Base-by-base conservation (phyloP, 1,284 basidiomycete species). In the Exsudoporus floridanus region DNA sequence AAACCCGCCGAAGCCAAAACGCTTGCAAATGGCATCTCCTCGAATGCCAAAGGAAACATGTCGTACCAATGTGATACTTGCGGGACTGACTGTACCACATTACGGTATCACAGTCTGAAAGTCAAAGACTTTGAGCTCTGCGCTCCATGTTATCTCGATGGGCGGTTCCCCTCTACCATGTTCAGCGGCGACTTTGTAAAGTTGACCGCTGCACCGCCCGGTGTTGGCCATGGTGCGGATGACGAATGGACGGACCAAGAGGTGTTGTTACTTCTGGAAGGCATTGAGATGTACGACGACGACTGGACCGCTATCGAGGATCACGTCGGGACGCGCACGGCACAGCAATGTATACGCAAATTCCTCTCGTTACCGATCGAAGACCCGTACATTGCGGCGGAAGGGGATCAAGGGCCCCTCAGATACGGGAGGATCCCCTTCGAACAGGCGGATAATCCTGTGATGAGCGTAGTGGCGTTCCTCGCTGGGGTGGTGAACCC, bases 401-500 rank as follows among this genome's bases (percentile, higher is more conserved):
- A 90, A 61, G 86, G 80, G 13, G 82, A 87, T 50, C 82, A 92
- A 67, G 94, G 94, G 7, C 82, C 90, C 1, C 73, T 98, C 51
- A 77, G 89, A 59, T 94, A 89, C 58, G 83, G 84, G 1, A 74
- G 88, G 8, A 77, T 96, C 53, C 96, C 96, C 0, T 97, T 98
- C 67, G 90, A 94, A 59, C 90, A 94, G 66, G 86, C 91, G 1
- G 97, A 98, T 66, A 99, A 99, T 69, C 96, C 96, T 0, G 94
- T 99, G 31, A 94, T 99, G 94, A 94, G 91, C 70, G 95, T 99
- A 23, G 94, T 99, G 13, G 92, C 96, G 1, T 98, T 98, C 76
- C 78, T 99, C 42, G 94, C 96, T 14, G 90, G 90, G 16, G 93
- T 96, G 1, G 91, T 99, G 7, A 88, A 86, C 16, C 94, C 94